A percentile compares a stretch with the other conserved stretches of the same genome.
These are phyloP conservation scores for Colletotrichum tamarilloi DNA, from an alignment of 2,329 filamentous ascomycete species.

Conservation along the genomic window DNA sequence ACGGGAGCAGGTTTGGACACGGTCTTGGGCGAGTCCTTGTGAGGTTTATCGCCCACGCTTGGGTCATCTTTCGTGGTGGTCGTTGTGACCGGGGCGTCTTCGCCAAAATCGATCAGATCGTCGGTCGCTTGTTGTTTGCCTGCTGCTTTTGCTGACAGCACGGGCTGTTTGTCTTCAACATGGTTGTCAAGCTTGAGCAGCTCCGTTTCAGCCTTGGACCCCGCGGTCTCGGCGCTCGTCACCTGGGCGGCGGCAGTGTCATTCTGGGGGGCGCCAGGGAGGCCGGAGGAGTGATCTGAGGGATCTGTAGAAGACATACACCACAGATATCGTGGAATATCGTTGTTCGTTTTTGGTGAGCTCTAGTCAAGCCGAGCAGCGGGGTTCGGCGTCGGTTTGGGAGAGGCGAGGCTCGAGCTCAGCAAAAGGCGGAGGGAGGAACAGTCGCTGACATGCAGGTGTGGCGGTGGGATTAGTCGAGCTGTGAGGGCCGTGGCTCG, in stretches of 20 bases:
- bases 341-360: neutral
- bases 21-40: conserved; percentile 9
- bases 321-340: conserved; percentile 17
- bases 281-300: conserved; percentile 22
- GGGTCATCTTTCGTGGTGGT: neutral
- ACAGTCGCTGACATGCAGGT: conserved; percentile 24
- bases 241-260: conserved; percentile 33
- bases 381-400: conserved; percentile 11
- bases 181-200: conserved; percentile 11
- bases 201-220: conserved; percentile 33
- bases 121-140: conserved; percentile 28
- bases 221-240: conserved; percentile 36
- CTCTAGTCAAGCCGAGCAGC: conserved; percentile 19
- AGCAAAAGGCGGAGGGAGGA: conserved; percentile 18
- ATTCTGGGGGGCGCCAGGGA: conserved; percentile 27
- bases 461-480: neutral
- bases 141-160: conserved; percentile 23
- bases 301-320: conserved; percentile 37
- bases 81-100: neutral
- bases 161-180: neutral
- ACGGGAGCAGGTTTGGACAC: neutral
- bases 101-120: conserved; percentile 36
- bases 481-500: too few relatives aligned
- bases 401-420: conserved; percentile 27
- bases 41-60: neutral